Conservation (phyloP, 78 protist species). For the Pigoraptor vietnamica region DNA sequence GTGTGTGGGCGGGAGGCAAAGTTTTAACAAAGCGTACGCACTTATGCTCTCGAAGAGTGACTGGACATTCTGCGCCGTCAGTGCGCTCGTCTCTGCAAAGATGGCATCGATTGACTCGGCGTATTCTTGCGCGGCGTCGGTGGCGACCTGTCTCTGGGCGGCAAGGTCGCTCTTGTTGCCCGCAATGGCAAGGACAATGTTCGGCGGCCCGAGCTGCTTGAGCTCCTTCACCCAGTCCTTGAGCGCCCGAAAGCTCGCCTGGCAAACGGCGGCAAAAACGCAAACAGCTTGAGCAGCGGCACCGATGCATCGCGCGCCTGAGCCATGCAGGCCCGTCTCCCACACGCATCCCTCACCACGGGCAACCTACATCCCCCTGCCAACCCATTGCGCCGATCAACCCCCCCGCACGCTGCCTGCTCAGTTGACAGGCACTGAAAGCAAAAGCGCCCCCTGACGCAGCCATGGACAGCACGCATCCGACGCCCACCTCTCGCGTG, state of each 20-base stretch:
- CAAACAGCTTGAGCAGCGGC: no score
- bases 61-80: not conserved
- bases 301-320: no score
- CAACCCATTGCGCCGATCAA: no score
- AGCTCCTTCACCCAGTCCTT: slow-evolving; percentile 28
- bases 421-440: no score
- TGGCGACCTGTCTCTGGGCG: slow-evolving; percentile 3
- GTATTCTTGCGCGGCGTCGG: slow-evolving; percentile 11
- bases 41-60: not conserved
- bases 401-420: no score
- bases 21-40: not conserved
- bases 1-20: no score
- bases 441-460: not conserved
- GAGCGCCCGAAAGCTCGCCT: slow-evolving; percentile 13
- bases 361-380: no score
- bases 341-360: no score
- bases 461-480: not conserved
- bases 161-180: slow-evolving; percentile 31
- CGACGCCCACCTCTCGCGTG: slow-evolving; percentile 2
- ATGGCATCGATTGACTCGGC: slow-evolving; percentile 11
- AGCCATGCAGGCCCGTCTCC: no score
- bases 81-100: slow-evolving; percentile 30
- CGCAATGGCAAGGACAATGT: slow-evolving; percentile 26
- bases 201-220: not conserved
- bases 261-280: no score